Base-by-base conservation (phyloP, 2,329 filamentous ascomycete species). In the Colletotrichum sublineola region DNA sequence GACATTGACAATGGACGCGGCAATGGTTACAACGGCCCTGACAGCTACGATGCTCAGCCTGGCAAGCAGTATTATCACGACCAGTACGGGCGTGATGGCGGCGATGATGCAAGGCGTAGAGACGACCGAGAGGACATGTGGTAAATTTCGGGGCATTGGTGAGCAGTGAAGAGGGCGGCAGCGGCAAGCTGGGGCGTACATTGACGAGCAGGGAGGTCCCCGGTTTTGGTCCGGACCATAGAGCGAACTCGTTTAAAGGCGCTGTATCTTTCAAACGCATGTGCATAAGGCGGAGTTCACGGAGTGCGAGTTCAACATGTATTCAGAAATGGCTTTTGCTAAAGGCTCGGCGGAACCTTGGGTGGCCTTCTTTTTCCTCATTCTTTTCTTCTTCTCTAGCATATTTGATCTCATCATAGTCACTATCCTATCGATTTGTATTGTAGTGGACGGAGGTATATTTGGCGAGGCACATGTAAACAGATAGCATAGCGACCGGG, bases 111-210 rank as follows among this genome's bases (percentile, higher is more conserved):
- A 33, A 77, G 77, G 40, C 79, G 79, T 36, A 75, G 79, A 61
- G 81, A 84, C 70, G 79, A 81, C 52, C 77, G 80, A 62, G 78
- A 81, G 67, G 80, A 83, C 66, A 85, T 85, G 82, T 86, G 84
- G 84, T 86, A 76, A 84, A 58, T 7, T 2, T 38, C 44, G 44
- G 29, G 29, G 38, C 29, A 31, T 46, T 44, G 4, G 33, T n/a
- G 60, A 44, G 31, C 48, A 38, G 61, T 46, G 18, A 48, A 36
- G 12, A 42, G 38, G 40, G 29, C 36, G 46, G 56, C 57, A 61
- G 24, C 42, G 29, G 8, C 38, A 69, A 7, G 46, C 33, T 24
- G 44, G 20, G 73, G 68, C 46, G 62, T 63, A 20, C 61, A 38
- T 71, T 62, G 24, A 20, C 20, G 66, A 53, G 29, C 29, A 44